phyloP scores from a whole-genome alignment of 805 yeast genomes.

The Wickerhamiella australiensis region DNA sequence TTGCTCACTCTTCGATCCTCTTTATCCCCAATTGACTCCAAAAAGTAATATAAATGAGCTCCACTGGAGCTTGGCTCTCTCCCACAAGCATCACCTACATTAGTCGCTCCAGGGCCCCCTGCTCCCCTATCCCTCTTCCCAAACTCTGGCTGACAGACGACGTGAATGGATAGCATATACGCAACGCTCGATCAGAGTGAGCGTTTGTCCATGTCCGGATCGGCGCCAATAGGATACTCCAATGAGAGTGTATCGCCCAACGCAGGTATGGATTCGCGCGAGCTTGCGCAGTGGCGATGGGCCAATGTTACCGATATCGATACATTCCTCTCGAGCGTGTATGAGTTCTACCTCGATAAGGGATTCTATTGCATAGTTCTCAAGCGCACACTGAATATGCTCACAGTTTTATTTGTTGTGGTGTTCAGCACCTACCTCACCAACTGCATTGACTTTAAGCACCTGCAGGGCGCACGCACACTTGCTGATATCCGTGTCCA shows the following conservation, averaged over 20 bases:
- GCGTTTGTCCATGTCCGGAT: conserved; percentile 1
- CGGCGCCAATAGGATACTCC: not conserved
- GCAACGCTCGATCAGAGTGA: conserved; percentile 5
- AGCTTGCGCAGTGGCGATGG: conserved; percentile 89
- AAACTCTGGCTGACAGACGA: conserved; percentile 1
- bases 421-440: conserved; percentile 66
- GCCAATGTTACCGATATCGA: conserved; percentile 91
- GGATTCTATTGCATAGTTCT: conserved; percentile 73
- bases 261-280: conserved; percentile 38
- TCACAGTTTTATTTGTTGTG: conserved; percentile 68
- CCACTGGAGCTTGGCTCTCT: too few relatives aligned
- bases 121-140: not conserved
- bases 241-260: not conserved
- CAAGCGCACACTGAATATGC: conserved; percentile 50
- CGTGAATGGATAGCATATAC: conserved; percentile 4
- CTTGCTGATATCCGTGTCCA: conserved; percentile 35
- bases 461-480: conserved; percentile 27
- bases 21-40: too few relatives aligned
- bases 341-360: conserved; percentile 71
- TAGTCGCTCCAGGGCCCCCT: too few relatives aligned
- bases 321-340: conserved; percentile 67
- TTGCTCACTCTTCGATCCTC: too few relatives aligned
- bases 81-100: too few relatives aligned
- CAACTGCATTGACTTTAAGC: conserved; percentile 64
- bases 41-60: too few relatives aligned